Base-by-base conservation (phyloP, 164 flowering plant species). In the Piper betle region DNA sequence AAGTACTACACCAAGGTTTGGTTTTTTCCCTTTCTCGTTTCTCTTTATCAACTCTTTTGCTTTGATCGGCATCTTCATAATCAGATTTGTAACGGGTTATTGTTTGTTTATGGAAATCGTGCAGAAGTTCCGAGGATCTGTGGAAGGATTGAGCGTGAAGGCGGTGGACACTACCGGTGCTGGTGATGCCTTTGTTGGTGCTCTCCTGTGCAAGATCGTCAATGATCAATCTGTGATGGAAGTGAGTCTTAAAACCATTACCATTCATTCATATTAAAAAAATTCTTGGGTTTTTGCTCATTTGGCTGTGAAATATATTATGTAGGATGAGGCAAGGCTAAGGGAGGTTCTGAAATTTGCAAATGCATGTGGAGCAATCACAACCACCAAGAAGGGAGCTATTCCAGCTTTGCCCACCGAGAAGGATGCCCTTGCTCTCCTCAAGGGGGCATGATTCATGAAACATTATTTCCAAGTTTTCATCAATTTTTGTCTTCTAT, bases 131-230 rank as follows among this genome's bases (percentile, higher is more conserved):
- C 84, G 66, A 37, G 99, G 99, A 71, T 3, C 71, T 0, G 95
- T 93, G 37, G 85, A 78, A 1, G 80, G 73, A 5, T 80, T 81
- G 60, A 76, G 56, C 10, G 99, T 90, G 10, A 81, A 88, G 13
- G 66, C 99, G 4, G 82, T 93, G 16, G 99, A 93, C 68, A 93
- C 97, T 52, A 93, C 99, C 8, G 97, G 99, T 0, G 99, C 99
- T 0, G 99, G 99, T 12, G 99, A 93, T 61, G 76, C 99, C 2
- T 93, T 86, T 56, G 78, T 93, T 4, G 99, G 97, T 13, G 80
- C 99, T 11, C 66, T 93, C 1, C 74, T 93, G 4, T 20, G 68
- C 74, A 86, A 79, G 75, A 61, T 93, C 41, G 95, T 88, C 12
- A 74, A 82, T 17, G 84, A 88, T 56, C 82, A 58, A 13, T 72